Evolutionary conservation across 768 basidiomycete species (phyloP).

Genomic region (Boletellus ananas): DNA sequence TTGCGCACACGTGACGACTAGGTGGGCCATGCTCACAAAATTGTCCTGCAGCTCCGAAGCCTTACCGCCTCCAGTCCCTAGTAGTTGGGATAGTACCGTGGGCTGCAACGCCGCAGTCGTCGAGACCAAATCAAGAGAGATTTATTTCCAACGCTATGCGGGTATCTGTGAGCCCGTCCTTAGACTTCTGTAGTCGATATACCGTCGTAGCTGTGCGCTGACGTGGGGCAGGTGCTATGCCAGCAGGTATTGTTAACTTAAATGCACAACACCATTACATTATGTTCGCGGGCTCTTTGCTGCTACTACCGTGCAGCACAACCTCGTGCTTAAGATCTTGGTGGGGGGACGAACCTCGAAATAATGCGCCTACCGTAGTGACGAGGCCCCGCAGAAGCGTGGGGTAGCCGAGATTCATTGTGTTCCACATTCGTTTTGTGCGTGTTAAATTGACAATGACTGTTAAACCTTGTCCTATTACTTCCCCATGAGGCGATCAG

Average conservation of each 20-base stretch:
- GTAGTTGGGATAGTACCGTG: no score
- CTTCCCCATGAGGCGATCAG: neutral
- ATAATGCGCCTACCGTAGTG: neutral
- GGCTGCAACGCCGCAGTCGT: neutral
- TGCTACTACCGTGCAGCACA: neutral
- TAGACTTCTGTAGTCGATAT: neutral
- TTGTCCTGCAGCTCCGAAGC: no score
- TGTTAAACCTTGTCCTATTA: no score
- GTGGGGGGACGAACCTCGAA: neutral
- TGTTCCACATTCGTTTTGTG: neutral
- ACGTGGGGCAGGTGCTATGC: neutral
- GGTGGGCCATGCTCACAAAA: no score
- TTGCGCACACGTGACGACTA: no score
- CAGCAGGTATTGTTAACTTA: no score
- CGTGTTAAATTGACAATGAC: no score
- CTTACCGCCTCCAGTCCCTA: no score
- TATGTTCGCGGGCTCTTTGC: no score
- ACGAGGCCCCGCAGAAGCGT: no score
- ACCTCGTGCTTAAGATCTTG: neutral
- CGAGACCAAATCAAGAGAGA: neutral
- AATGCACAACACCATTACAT: neutral
- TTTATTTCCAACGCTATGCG: neutral
- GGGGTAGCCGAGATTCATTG: no score
- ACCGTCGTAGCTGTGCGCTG: neutral
- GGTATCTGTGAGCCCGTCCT: neutral